phyloP scores from a whole-genome alignment of 106 monocot species.

The Apostasia shenzhenica region DNA sequence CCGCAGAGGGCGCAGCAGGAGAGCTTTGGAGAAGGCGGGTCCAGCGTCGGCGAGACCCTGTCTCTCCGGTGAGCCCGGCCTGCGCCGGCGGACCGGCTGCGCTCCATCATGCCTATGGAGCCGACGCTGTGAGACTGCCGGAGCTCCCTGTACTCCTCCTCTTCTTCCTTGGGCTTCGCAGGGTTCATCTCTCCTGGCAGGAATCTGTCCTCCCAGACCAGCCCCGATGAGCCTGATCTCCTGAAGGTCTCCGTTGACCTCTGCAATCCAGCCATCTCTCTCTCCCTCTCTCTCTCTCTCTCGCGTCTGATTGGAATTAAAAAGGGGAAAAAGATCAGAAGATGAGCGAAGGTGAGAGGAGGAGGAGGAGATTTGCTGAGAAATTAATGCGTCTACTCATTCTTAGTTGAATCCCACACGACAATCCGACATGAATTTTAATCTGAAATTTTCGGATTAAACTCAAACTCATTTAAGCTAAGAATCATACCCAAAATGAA shows the following conservation, averaged over 20 bases:
- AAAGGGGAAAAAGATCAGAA: too few relatives aligned
- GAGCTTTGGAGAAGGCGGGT: conserved; percentile 51
- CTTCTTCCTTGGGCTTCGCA: conserved; percentile 3
- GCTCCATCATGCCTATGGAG: conserved; percentile 16
- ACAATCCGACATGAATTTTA: too few relatives aligned
- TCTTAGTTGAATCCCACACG: too few relatives aligned
- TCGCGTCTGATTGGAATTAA: too few relatives aligned
- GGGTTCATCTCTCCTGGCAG: conserved; percentile 8
- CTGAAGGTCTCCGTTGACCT: conserved; percentile 26
- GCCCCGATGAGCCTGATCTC: conserved; percentile 33
- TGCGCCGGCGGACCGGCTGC: conserved; percentile 4
- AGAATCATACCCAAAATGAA: too few relatives aligned
- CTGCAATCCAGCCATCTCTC: conserved; percentile 26
- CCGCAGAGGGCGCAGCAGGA: conserved; percentile 36
- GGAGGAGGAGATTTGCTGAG: too few relatives aligned
- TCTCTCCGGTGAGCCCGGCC: too few relatives aligned
- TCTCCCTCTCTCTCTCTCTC: too few relatives aligned
- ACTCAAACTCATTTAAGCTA: too few relatives aligned
- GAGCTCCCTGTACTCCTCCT: conserved; percentile 9
- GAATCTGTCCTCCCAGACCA: conserved; percentile 32
- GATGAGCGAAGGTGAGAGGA: too few relatives aligned
- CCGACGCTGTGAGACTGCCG: conserved; percentile 39
- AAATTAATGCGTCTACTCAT: too few relatives aligned
- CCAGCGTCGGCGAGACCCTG: conserved; percentile 26
- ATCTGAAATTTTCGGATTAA: too few relatives aligned